Evolutionary conservation across 2,329 filamentous ascomycete species (phyloP), one percentile per base, ranked within the genome.

Genomic region (Hymenoscyphus salicellus): DNA sequence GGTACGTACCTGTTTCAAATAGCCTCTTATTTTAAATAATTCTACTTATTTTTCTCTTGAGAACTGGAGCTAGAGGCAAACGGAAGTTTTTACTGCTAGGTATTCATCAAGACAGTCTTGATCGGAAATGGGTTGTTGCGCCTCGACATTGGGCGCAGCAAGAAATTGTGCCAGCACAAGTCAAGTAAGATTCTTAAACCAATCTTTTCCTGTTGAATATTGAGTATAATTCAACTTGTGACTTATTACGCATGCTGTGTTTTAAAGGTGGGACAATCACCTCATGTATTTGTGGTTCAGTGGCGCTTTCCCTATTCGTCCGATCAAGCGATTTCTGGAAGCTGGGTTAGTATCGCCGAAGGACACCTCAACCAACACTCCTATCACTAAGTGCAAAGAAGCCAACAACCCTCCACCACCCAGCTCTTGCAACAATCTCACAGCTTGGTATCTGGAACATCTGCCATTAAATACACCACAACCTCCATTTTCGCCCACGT

Each of bases 291-390:
- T 49, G n/a, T 49, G n/a, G 46, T 23, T 52, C 20, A 23, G 46
- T 23, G 46, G 46, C 46, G 46, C 46, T 52, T 52, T 52, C 46
- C 46, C n/a, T 52, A 23, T 52, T 52, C 46, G 46, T 52, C 46
- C 20, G 20, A 52, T 52, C 46, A 52, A 52, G 20, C 46, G 23
- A 26, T 26, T 49, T 49, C 20, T 26, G n/a, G 41, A 43, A 43
- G 41, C 41, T 46, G 41, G 41, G 41, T 20, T n/a, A n/a, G 33
- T 59, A 38, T 59, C 55, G 57, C 57, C 57, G 57, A 59, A 43
- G 57, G 57, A 59, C 57, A 59, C 57, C 36, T 59, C 57, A 59
- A 59, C 36, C 33, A 16, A 10, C 23, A 41, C n/a, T 14, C 4
- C 32, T 32, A 32, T 28, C 28, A 30, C 28, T 30, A 33, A 38